A percentile compares a stretch with the other conserved stretches of the same genome.
Conservation (phyloP, 2,329 filamentous ascomycete species). For the Emmonsia crescens region DNA sequence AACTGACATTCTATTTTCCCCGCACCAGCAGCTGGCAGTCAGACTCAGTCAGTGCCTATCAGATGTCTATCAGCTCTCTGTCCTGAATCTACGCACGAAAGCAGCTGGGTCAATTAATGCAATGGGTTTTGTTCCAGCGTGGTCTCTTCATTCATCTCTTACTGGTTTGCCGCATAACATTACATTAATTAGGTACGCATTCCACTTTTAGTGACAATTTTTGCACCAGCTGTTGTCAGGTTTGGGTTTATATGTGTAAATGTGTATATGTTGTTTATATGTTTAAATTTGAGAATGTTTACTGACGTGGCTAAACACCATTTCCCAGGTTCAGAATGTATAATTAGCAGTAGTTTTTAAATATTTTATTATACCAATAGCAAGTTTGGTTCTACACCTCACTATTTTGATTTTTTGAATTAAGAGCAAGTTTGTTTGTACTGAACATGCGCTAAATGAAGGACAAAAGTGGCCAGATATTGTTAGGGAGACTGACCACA, state of each 20-base stretch:
- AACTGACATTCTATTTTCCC: slow-evolving; percentile 1
- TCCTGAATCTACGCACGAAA: background rate
- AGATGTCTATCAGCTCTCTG: slow-evolving; percentile 3
- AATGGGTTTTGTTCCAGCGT: slow-evolving; percentile 5
- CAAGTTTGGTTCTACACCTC: background rate
- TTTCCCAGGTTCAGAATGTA: background rate
- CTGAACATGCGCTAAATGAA: too few relatives aligned
- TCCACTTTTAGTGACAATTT: background rate
- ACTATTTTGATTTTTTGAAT: too few relatives aligned
- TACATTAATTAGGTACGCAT: too few relatives aligned
- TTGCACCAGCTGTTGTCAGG: background rate
- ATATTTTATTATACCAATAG: background rate
- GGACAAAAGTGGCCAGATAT: too few relatives aligned
- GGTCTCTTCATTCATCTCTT: too few relatives aligned
- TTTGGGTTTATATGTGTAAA: background rate
- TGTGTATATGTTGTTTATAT: too few relatives aligned
- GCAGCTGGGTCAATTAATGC: background rate
- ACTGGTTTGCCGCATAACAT: too few relatives aligned
- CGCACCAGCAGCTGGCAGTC: background rate
- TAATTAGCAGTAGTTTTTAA: too few relatives aligned
- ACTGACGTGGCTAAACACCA: too few relatives aligned
- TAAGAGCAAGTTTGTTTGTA: too few relatives aligned
- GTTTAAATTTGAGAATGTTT: background rate
- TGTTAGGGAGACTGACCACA: too few relatives aligned
- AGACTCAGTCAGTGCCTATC: background rate